Percentiles rank a stretch among this genome's conserved stretches.
Evolutionary conservation across 108 stramenopile species (phyloP).

Genomic region (Pseudonitzschia multiseries): DNA sequence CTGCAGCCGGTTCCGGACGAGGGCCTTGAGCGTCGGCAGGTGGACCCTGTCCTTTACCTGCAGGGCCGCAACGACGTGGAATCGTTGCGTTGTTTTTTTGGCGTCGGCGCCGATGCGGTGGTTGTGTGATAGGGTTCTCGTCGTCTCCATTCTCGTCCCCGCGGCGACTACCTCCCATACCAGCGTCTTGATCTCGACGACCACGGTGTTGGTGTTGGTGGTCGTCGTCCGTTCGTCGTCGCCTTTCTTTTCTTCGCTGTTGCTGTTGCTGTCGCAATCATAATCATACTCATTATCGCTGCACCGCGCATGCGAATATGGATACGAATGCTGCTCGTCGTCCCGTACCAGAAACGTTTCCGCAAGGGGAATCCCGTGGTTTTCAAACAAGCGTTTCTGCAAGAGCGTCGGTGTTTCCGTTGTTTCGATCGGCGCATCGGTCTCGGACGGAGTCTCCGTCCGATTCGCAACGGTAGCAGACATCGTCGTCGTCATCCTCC

Average conservation of each 20-base stretch:
- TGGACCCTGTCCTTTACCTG: conserved; percentile 39
- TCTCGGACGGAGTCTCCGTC: not conserved
- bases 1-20: not conserved
- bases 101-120: not conserved
- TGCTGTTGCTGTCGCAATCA: too few relatives aligned
- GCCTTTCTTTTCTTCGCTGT: conserved; percentile 10
- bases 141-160: too few relatives aligned
- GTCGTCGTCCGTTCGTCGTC: not conserved
- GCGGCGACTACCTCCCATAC: conserved; percentile 29
- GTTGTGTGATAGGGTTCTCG: too few relatives aligned
- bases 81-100: not conserved
- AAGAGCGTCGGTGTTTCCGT: not conserved
- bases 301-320: not conserved
- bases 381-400: not conserved
- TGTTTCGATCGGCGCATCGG: not conserved
- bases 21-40: conserved; percentile 11
- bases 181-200: conserved; percentile 33
- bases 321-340: not conserved
- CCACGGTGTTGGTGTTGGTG: not conserved
- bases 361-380: not conserved
- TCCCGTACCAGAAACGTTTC: not conserved
- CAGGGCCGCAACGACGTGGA: conserved; percentile 33
- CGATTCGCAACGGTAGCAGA: not conserved
- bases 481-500: too few relatives aligned
- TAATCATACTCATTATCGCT: too few relatives aligned